These are phyloP conservation scores for Myxozyma neglecta DNA, from an alignment of 805 yeast species.

Conservation along the genomic window DNA sequence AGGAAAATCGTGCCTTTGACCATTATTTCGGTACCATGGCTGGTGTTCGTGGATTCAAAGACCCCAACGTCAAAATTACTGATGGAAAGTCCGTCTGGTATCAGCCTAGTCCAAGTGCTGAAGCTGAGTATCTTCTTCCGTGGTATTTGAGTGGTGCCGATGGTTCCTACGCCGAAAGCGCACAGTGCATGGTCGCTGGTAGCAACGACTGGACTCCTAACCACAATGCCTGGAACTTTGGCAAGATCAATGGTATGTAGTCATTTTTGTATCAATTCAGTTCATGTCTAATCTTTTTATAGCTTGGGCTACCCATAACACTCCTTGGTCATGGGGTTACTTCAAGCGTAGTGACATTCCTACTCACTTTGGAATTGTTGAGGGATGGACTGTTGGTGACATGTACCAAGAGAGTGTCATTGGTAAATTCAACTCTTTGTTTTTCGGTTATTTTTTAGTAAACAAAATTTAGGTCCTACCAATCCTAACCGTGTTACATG, in stretches of 20 bases:
- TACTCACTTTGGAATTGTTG: slow-evolving; percentile 32
- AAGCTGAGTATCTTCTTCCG: slow-evolving; percentile 32
- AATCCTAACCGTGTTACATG: slow-evolving; percentile 34
- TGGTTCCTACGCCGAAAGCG: slow-evolving; percentile 23
- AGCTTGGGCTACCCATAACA: slow-evolving; percentile 34
- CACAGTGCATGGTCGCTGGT: slow-evolving; percentile 34
- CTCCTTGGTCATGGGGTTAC: slow-evolving; percentile 35
- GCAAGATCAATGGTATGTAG: slow-evolving; percentile 18
- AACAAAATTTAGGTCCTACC: slow-evolving; percentile 22
- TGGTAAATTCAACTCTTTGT: slow-evolving; percentile 5
- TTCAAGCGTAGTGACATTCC: slow-evolving; percentile 32
- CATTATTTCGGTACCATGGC: slow-evolving; percentile 36
- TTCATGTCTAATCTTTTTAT: background rate
- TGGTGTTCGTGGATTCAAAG: slow-evolving; percentile 35
- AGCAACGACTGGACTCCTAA: slow-evolving; percentile 35
- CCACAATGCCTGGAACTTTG: slow-evolving; percentile 34
- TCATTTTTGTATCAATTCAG: background rate
- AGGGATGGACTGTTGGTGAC: slow-evolving; percentile 36
- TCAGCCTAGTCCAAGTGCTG: slow-evolving; percentile 27
- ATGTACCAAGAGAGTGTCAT: slow-evolving; percentile 35
- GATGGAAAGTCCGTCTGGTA: slow-evolving; percentile 28
- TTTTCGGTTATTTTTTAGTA: background rate
- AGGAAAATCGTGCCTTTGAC: slow-evolving; percentile 36
- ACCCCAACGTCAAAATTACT: slow-evolving; percentile 30
- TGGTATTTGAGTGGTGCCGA: slow-evolving; percentile 28